Evolutionary conservation across 2,329 filamentous ascomycete species (phyloP).

Genomic region (Fusarium fracticaudum): DNA sequence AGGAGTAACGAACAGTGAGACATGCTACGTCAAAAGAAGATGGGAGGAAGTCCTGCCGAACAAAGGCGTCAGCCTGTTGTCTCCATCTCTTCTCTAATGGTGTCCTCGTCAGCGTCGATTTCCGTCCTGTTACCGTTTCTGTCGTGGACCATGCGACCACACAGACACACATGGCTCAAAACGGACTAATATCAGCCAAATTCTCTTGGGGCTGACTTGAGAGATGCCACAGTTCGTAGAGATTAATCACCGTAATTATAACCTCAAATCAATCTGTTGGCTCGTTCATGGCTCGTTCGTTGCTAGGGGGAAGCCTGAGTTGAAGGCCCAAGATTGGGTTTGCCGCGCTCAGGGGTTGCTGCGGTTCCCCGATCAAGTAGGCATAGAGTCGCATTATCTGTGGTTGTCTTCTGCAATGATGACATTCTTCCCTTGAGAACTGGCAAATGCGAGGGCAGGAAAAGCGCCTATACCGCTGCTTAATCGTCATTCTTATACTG

Average conservation of each 20-base stretch:
- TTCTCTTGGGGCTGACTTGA: background rate
- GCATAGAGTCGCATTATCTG: background rate
- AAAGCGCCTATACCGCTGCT: background rate
- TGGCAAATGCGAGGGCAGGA: background rate
- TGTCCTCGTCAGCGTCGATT: conserved; percentile 32
- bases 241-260: background rate
- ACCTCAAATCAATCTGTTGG: background rate
- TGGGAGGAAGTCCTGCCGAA: conserved; percentile 13
- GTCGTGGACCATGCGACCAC: conserved; percentile 22
- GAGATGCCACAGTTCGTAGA: background rate
- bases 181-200: background rate
- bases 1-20: conserved; percentile 22
- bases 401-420: background rate
- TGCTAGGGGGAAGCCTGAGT: background rate
- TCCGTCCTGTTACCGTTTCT: conserved; percentile 26
- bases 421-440: conserved; percentile 1
- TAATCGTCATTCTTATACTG: background rate
- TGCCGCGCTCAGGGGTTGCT: conserved; percentile 4
- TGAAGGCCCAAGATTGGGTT: conserved; percentile 6
- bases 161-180: conserved; percentile 32
- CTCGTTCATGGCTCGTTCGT: background rate
- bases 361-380: conserved; percentile 5
- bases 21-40: conserved; percentile 31
- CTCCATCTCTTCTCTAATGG: conserved; percentile 2
- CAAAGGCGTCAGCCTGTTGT: background rate